Evolutionary conservation across 139 green algal genomes (phyloP).

Genomic region (Chlamydomonas eustigma): DNA sequence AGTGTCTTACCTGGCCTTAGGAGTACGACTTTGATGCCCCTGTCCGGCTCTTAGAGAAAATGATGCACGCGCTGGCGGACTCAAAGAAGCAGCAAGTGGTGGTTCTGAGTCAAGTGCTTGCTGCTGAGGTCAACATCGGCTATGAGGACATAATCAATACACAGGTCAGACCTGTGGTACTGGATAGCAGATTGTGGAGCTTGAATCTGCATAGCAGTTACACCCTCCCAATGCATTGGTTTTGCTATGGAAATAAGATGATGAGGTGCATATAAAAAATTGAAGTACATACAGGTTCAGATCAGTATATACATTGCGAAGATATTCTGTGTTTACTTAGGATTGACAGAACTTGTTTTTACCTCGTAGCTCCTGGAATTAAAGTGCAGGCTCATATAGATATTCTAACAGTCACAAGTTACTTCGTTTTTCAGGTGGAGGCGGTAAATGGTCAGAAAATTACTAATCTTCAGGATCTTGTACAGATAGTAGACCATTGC

Average conservation of each 20-base stretch:
- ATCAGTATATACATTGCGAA: neutral
- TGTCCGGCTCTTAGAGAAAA: conserved; percentile 45
- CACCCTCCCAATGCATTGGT: neutral
- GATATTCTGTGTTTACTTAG: neutral
- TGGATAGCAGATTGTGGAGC: neutral
- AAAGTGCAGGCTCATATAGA: neutral
- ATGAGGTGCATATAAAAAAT: neutral
- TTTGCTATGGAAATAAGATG: neutral
- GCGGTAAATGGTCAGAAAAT: conserved; percentile 62
- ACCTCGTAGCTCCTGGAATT: neutral
- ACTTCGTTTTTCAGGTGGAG: conserved; percentile 57
- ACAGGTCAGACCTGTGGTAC: conserved; percentile 26
- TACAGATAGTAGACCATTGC: conserved; percentile 49
- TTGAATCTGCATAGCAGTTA: neutral
- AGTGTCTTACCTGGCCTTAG: no score
- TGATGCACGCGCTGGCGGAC: conserved; percentile 42
- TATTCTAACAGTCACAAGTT: neutral
- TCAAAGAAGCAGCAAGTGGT: conserved; percentile 40
- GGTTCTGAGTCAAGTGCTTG: conserved; percentile 63
- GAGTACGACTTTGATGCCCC: conserved; percentile 51
- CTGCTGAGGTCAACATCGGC: conserved; percentile 68
- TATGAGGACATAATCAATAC: conserved; percentile 86
- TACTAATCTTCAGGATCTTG: conserved; percentile 64
- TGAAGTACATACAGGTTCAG: neutral
- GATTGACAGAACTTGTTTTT: neutral